Percentiles rank a stretch among this genome's conserved stretches.
Conservation (phyloP, 176 grass and related monocot species). For the Carex littledalei region DNA sequence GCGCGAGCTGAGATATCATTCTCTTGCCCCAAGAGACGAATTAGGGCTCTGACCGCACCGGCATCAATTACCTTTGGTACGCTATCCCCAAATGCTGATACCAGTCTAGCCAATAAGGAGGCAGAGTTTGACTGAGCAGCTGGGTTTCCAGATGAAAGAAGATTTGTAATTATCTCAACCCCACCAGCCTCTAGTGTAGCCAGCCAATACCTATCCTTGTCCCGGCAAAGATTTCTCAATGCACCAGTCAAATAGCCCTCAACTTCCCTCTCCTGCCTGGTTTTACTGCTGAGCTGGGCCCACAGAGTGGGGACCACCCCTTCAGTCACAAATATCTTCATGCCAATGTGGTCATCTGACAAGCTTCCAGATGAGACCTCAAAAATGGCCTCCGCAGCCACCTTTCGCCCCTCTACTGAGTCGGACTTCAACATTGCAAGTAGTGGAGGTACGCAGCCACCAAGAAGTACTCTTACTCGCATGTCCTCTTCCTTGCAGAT, state of each 20-base stretch:
- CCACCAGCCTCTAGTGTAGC: conserved; percentile 88
- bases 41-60: conserved; percentile 75
- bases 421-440: conserved; percentile 85
- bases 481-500: conserved; percentile 95
- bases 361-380: conserved; percentile 86
- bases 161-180: conserved; percentile 89
- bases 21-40: conserved; percentile 67
- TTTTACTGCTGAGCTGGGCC: conserved; percentile 67
- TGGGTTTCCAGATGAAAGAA: conserved; percentile 84
- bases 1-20: conserved; percentile 85
- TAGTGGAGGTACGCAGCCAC: conserved; percentile 90
- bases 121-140: conserved; percentile 92
- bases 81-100: conserved; percentile 80
- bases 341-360: conserved; percentile 91
- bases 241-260: conserved; percentile 91
- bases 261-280: conserved; percentile 63
- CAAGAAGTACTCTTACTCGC: conserved; percentile 75
- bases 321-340: conserved; percentile 98
- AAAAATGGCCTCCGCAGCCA: conserved; percentile 83
- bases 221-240: conserved; percentile 89
- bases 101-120: conserved; percentile 79
- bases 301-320: conserved; percentile 85
- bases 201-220: conserved; percentile 92
- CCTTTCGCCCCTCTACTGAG: conserved; percentile 62
- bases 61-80: conserved; percentile 76